A percentile compares a stretch with the other conserved stretches of the same genome.
phyloP scores from a whole-genome alignment of 2,329 filamentous ascomycete genomes.

The Fonsecaea monophora region DNA sequence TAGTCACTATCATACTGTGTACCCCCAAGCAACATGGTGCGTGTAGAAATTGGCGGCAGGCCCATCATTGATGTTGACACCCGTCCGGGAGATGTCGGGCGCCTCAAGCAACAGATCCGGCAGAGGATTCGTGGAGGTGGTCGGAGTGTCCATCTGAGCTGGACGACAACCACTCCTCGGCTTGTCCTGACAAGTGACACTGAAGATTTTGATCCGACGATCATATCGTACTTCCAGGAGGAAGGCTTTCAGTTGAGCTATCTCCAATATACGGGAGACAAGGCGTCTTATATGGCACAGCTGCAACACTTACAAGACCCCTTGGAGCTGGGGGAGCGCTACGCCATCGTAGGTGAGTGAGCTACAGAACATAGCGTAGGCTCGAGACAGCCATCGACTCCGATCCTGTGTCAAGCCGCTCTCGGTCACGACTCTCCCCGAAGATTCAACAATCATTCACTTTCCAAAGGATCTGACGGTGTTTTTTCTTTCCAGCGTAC shows the following conservation, averaged over 20 bases:
- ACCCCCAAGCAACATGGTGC: constrained; percentile 26
- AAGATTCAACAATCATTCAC: neutral
- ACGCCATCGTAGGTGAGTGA: constrained; percentile 65
- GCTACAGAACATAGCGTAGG: neutral
- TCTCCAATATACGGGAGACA: constrained; percentile 59
- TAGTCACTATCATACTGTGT: neutral
- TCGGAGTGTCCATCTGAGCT: constrained; percentile 28
- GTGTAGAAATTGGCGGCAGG: constrained; percentile 33
- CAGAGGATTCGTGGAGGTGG: constrained; percentile 23
- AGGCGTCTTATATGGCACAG: constrained; percentile 59
- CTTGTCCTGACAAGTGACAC: constrained; percentile 40
- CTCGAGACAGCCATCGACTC: neutral
- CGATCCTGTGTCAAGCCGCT: neutral
- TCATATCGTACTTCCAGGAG: constrained; percentile 61
- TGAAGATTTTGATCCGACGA: constrained; percentile 60
- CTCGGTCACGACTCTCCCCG: neutral
- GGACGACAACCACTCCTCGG: constrained; percentile 32
- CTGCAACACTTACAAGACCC: constrained; percentile 61
- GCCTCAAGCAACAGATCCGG: constrained; percentile 25
- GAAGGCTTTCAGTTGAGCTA: constrained; percentile 68
- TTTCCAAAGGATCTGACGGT: neutral
- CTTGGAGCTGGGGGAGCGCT: constrained; percentile 65
- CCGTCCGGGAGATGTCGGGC: constrained; percentile 19
- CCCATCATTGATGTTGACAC: constrained; percentile 37
- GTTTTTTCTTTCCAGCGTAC: constrained; percentile 56